These are phyloP conservation scores for Metarhizium humberi DNA, from an alignment of 2,329 filamentous ascomycete species.

Conservation along the genomic window DNA sequence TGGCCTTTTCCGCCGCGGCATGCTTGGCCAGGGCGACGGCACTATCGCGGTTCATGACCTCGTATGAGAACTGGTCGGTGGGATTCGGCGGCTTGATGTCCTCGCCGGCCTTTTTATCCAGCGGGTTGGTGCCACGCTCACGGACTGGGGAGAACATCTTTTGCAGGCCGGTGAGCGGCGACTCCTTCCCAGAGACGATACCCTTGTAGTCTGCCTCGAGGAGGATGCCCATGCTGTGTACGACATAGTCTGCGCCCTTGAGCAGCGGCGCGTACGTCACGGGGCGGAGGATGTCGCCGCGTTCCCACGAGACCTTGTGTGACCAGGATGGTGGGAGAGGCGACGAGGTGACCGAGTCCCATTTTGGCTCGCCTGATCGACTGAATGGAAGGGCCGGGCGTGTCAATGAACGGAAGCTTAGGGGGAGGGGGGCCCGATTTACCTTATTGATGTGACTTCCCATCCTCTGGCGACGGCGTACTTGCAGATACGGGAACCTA, in stretches of 20 bases:
- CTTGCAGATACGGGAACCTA: constrained; percentile 85
- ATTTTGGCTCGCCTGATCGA: constrained; percentile 82
- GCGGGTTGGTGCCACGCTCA: constrained; percentile 57
- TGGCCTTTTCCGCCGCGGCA: constrained; percentile 53
- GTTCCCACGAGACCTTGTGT: constrained; percentile 74
- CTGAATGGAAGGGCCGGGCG: constrained; percentile 32
- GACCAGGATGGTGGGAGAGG: constrained; percentile 69
- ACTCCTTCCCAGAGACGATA: constrained; percentile 74
- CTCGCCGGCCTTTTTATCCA: constrained; percentile 50
- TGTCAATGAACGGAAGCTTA: not conserved
- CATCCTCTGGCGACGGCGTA: constrained; percentile 77
- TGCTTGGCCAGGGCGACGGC: constrained; percentile 78
- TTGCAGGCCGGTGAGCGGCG: constrained; percentile 66
- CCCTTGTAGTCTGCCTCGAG: constrained; percentile 98
- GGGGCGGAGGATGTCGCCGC: constrained; percentile 79
- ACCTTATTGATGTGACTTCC: constrained; percentile 91
- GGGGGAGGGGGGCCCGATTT: not conserved
- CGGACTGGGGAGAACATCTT: constrained; percentile 67
- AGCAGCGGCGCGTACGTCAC: constrained; percentile 70
- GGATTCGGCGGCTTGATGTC: constrained; percentile 56
- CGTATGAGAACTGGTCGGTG: constrained; percentile 80
- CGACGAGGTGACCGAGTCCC: constrained; percentile 70
- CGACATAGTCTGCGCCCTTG: constrained; percentile 69
- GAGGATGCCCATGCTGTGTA: constrained; percentile 93
- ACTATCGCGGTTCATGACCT: constrained; percentile 90